Conservation (phyloP, 306 rosid species). For the Begonia loranthoides region DNA sequence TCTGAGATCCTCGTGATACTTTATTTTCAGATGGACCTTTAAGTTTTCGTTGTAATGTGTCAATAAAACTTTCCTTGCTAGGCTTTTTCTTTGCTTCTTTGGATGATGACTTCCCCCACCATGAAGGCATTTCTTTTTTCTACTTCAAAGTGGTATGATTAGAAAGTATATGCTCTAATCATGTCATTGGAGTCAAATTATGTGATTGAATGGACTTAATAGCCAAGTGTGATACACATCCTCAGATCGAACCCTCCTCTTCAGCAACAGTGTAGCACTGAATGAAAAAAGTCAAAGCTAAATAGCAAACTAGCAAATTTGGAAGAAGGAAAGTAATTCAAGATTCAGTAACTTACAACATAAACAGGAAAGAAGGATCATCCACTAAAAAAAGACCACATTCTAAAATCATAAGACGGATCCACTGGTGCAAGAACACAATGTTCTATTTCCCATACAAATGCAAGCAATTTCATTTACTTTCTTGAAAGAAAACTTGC, state of each 20-base stretch:
- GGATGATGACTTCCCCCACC: constrained; percentile 88
- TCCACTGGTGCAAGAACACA: too few species aligned
- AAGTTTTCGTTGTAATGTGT: constrained; percentile 56
- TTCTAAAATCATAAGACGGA: too few species aligned
- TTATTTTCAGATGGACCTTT: constrained; percentile 65
- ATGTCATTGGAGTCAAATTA: constrained; percentile 7
- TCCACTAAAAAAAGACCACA: too few species aligned
- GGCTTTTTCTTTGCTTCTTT: constrained; percentile 82
- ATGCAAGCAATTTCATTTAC: too few species aligned
- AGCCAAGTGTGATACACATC: background rate
- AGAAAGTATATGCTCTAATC: constrained; percentile 4
- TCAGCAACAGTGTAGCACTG: constrained; percentile 2
- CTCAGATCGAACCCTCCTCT: constrained; percentile 1
- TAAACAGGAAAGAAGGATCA: too few species aligned
- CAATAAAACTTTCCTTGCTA: constrained; percentile 69
- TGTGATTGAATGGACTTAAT: background rate
- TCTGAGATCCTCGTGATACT: constrained; percentile 51
- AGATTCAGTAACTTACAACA: too few species aligned
- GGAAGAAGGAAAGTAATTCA: too few species aligned
- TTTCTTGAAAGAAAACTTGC: too few species aligned
- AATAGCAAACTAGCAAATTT: too few species aligned
- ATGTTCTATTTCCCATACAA: too few species aligned
- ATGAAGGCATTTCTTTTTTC: constrained; percentile 56
- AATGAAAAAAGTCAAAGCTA: too few species aligned
- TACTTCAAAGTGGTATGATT: background rate